phyloP scores from a whole-genome alignment of 257 asterid species.

The Nemophila menziesii region DNA sequence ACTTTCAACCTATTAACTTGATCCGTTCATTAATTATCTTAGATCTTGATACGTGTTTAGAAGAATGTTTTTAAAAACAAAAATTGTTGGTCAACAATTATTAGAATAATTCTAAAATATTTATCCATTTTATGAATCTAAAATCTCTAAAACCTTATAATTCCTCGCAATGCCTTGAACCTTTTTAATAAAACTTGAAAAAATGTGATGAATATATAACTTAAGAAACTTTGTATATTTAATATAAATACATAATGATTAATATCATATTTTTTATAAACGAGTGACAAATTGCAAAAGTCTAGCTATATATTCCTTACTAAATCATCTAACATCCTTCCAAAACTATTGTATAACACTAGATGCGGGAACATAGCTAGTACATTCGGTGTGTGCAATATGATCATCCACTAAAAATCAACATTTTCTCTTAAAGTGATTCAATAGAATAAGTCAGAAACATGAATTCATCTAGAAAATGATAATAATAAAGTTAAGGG shows the following conservation, averaged over 20 bases:
- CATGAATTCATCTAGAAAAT: background rate
- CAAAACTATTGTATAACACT: conserved; percentile 84
- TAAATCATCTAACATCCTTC: conserved; percentile 86
- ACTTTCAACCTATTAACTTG: too few relatives aligned
- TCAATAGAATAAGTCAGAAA: background rate
- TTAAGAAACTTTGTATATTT: background rate
- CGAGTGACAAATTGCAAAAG: conserved; percentile 94
- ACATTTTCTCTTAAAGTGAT: too few relatives aligned
- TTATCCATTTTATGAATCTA: conserved; percentile 96
- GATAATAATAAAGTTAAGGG: conserved; percentile 5
- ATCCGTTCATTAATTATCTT: too few relatives aligned
- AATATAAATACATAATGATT: background rate
- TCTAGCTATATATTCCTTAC: conserved; percentile 96
- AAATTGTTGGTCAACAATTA: too few relatives aligned
- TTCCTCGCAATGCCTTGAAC: conserved; percentile 91
- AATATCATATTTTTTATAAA: conserved; percentile 65
- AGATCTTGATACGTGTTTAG: too few relatives aligned
- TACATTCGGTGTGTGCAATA: conserved; percentile 79
- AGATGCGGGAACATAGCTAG: conserved; percentile 80
- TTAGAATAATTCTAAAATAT: too few relatives aligned
- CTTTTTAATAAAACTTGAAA: conserved; percentile 88
- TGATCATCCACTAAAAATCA: conserved; percentile 71
- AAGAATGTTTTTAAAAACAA: too few relatives aligned
- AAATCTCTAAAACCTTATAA: conserved; percentile 91
- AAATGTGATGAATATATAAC: background rate